A percentile compares a stretch with the other conserved stretches of the same genome.
Conservation (phyloP, 177 flowering plant genomes). For the Vitis hybrid region DNA sequence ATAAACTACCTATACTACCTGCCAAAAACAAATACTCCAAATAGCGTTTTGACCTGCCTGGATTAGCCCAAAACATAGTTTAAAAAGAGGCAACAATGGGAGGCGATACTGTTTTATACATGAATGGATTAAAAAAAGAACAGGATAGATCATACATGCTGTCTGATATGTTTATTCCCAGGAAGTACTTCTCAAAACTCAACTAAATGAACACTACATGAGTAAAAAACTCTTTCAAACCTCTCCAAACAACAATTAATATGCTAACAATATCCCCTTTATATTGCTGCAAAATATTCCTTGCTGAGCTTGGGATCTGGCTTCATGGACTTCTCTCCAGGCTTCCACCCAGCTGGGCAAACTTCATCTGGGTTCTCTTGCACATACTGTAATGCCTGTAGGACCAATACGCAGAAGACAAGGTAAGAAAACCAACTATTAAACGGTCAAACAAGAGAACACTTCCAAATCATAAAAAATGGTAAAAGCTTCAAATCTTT, state of each 20-base stretch:
- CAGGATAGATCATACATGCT: too few species aligned
- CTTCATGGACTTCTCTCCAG: conserved; percentile 97
- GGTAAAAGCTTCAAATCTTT: too few species aligned
- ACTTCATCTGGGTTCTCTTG: conserved; percentile 99
- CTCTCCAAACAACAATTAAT: conserved; percentile 8
- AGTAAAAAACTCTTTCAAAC: conserved; percentile 18
- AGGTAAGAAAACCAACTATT: neutral
- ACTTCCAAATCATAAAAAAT: too few species aligned
- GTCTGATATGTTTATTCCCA: conserved; percentile 13
- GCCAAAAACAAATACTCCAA: too few species aligned
- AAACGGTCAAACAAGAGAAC: too few species aligned
- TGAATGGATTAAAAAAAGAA: too few species aligned
- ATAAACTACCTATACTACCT: too few species aligned
- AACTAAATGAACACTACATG: neutral
- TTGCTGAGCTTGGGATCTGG: conserved; percentile 96
- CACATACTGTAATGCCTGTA: conserved; percentile 95
- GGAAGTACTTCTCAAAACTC: conserved; percentile 8
- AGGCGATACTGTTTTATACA: too few species aligned
- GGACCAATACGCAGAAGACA: neutral
- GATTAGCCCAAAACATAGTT: too few species aligned
- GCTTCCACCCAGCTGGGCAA: conserved; percentile 99
- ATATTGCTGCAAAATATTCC: conserved; percentile 87
- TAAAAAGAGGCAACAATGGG: too few species aligned
- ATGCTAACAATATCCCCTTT: conserved; percentile 3
- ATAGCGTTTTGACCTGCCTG: too few species aligned